phyloP scores from a whole-genome alignment of 805 yeast species.

The Suhomyces sp. region DNA sequence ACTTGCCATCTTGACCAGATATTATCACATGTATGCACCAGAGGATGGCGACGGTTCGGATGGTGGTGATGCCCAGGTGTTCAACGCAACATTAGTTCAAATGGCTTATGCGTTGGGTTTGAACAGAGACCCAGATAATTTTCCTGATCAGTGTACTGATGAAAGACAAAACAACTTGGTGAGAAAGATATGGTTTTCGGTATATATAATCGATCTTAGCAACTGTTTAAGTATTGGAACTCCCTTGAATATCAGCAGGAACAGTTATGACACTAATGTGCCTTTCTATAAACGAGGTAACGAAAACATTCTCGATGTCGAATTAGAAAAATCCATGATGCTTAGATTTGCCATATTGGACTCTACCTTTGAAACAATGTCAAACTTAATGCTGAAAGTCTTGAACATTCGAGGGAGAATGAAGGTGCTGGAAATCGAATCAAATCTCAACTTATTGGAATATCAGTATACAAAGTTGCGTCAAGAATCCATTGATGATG shows the following conservation, averaged over 20 bases:
- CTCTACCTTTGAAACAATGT: constrained; percentile 30
- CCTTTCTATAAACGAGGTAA: constrained; percentile 42
- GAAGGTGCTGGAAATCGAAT: constrained; percentile 33
- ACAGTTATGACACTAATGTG: constrained; percentile 46
- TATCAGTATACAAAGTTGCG: constrained; percentile 21
- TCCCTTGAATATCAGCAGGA: constrained; percentile 8
- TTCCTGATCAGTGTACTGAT: constrained; percentile 15
- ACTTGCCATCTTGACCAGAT: constrained; percentile 16
- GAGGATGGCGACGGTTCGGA: constrained; percentile 13
- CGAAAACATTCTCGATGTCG: constrained; percentile 35
- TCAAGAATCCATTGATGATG: constrained; percentile 7
- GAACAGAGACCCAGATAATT: constrained; percentile 39
- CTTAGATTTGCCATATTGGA: constrained; percentile 33
- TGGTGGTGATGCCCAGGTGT: constrained; percentile 16
- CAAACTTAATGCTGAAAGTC: constrained; percentile 17
- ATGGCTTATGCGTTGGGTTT: constrained; percentile 40
- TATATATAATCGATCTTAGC: constrained; percentile 42
- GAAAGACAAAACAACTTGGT: constrained; percentile 31
- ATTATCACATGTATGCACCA: constrained; percentile 13
- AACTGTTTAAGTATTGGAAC: constrained; percentile 26
- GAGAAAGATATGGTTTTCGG: constrained; percentile 59
- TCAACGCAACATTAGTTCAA: constrained; percentile 25
- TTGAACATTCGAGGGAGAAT: constrained; percentile 36
- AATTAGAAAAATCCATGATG: constrained; percentile 43
- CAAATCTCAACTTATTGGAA: constrained; percentile 35